These are phyloP conservation scores for Sonneratia alba DNA, from an alignment of 345 rosid genomes.

Conservation along the genomic window DNA sequence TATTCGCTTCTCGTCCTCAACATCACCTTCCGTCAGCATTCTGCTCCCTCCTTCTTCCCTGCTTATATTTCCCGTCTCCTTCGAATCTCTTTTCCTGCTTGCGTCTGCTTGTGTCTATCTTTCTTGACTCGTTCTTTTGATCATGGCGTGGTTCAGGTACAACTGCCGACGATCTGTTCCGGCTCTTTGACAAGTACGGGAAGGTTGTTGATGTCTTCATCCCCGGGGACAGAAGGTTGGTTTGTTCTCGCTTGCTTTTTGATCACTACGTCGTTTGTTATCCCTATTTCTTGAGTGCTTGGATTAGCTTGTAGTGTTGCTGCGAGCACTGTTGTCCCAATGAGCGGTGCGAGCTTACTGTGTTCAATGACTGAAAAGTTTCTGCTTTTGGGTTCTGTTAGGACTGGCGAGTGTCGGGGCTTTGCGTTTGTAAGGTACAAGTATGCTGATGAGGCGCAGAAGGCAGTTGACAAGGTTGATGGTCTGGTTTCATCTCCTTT, in stretches of 20 bases:
- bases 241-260: not conserved
- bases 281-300: not conserved
- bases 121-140: not conserved
- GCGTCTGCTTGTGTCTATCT: too few relatives aligned
- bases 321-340: too few relatives aligned
- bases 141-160: constrained; percentile 28
- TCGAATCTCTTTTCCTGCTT: not conserved
- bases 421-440: constrained; percentile 63
- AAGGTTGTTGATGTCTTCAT: constrained; percentile 64
- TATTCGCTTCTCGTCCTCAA: constrained; percentile 59
- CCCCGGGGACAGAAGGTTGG: constrained; percentile 57
- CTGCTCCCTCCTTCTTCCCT: not conserved
- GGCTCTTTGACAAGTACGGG: constrained; percentile 57
- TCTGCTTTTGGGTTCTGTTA: not conserved
- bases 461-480: constrained; percentile 65
- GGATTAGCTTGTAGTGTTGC: too few relatives aligned
- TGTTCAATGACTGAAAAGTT: not conserved
- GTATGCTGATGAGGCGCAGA: constrained; percentile 60
- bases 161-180: constrained; percentile 61
- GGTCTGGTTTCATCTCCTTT: constrained; percentile 16
- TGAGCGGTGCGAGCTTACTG: too few relatives aligned
- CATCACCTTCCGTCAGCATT: constrained; percentile 40
- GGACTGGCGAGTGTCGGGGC: constrained; percentile 61
- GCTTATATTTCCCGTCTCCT: not conserved
- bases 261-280: not conserved